A percentile compares a stretch with the other conserved stretches of the same genome.
Conservation (phyloP, 1,284 basidiomycete species). For the Naganishia albida region DNA sequence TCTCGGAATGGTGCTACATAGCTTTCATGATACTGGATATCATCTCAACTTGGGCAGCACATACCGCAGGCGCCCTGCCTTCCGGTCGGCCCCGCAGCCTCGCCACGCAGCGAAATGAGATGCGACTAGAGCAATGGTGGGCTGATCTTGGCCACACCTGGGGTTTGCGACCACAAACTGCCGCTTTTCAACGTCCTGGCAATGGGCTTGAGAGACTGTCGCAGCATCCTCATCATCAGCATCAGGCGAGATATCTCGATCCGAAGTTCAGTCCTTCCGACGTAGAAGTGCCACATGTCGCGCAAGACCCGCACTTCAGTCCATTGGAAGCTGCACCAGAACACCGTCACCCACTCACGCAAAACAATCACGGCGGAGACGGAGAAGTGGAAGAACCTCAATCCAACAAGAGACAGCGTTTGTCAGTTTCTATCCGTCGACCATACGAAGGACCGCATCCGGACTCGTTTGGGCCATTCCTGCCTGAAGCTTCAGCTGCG, state of each 20-base stretch:
- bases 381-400: neutral
- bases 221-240: neutral
- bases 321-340: neutral
- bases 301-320: neutral
- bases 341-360: neutral
- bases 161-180: slow-evolving; percentile 25
- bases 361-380: neutral
- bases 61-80: slow-evolving; percentile 23
- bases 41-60: slow-evolving; percentile 31
- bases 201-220: neutral
- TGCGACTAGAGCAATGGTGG: slow-evolving; percentile 32
- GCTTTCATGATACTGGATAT: slow-evolving; percentile 31
- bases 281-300: neutral
- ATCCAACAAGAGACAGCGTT: slow-evolving; percentile 12
- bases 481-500: neutral
- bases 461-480: neutral
- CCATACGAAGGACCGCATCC: neutral
- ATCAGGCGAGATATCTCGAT: neutral
- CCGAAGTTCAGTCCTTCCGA: neutral
- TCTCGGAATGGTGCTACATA: neutral
- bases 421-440: slow-evolving; percentile 1
- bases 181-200: slow-evolving; percentile 3
- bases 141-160: slow-evolving; percentile 25
- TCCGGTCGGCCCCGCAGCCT: slow-evolving; percentile 22
- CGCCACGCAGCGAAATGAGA: slow-evolving; percentile 21